These are phyloP conservation scores for Mallotus nudiflorus DNA, from an alignment of 345 rosid genomes.

Conservation along the genomic window DNA sequence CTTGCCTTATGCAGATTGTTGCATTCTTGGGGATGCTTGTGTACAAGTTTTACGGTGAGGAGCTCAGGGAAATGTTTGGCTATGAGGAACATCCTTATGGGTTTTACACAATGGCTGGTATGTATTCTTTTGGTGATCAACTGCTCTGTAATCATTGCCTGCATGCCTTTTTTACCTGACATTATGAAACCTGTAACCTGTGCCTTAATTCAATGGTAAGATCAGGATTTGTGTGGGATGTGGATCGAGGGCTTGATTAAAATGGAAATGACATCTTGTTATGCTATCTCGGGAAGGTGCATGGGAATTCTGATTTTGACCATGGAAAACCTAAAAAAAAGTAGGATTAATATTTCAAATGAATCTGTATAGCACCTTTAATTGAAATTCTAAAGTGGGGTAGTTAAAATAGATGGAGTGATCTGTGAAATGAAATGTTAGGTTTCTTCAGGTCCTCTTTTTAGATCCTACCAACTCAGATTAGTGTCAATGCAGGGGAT, in stretches of 20 bases:
- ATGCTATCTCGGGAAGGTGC: background rate
- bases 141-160: background rate
- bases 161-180: conserved; percentile 7
- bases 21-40: conserved; percentile 90
- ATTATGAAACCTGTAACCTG: background rate
- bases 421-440: background rate
- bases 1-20: conserved; percentile 62
- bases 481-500: background rate
- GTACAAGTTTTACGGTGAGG: conserved; percentile 94
- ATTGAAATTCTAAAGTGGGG: background rate
- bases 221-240: background rate
- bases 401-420: background rate
- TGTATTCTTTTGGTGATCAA: background rate
- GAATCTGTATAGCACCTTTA: background rate
- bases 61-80: conserved; percentile 95
- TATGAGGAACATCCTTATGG: conserved; percentile 98
- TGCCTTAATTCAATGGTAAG: background rate
- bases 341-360: background rate
- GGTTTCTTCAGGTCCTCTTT: background rate
- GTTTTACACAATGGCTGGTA: conserved; percentile 96
- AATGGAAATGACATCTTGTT: background rate
- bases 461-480: background rate
- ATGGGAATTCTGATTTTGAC: background rate
- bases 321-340: background rate
- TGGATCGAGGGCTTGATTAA: background rate